Evolutionary conservation across 352 stramenopile genomes (phyloP), one percentile per base, ranked within the genome.

Genomic region (Phytophthora niederhauseri): DNA sequence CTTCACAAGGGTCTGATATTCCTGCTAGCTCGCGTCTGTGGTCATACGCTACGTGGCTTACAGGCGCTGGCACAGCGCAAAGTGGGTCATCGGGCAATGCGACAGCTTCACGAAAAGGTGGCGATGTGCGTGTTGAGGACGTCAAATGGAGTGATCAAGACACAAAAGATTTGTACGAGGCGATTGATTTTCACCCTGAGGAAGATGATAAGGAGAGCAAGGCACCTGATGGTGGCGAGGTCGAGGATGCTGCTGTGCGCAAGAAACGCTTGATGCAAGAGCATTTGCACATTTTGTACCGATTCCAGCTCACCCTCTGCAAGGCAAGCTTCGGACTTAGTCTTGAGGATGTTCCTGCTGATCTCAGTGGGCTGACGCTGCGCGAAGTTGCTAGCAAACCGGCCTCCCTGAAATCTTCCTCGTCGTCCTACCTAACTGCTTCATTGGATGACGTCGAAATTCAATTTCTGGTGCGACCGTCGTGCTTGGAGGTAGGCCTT

Each of bases 71-170:
- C 15, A 54, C 48, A 57, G 30, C 54, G 8, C 66, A 73, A 51
- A 19, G 43, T 67, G 68, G 55, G 8, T 61, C 34, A 14, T 58
- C 51, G n/a, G 38, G 57, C 3, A 3, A 59, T 46, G 46, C 12
- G 28, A 19, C 46, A 6, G 19, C 30, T 38, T 68, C 52, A 26
- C 36, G 49, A 3, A 58, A 30, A 53, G 53, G 54, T 49, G 70
- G 66, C 53, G 55, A 60, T 6, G 19, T 80, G 7, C 53, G 66
- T 36, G 67, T 76, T 31, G 76, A 85, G 48, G 84, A 93, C 36
- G 76, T 93, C 3, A 80, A 85, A 60, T 95, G 87, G 87, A 95
- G 84, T 61, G 85, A 96, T n/a, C 79, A 94, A 65, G 89, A 96
- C 54, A 92, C 82, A 6, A 89, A 92, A 54, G 76, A 87, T 34